phyloP scores from a whole-genome alignment of 2,329 filamentous ascomycete species.

The Calonectria ilicicola region DNA sequence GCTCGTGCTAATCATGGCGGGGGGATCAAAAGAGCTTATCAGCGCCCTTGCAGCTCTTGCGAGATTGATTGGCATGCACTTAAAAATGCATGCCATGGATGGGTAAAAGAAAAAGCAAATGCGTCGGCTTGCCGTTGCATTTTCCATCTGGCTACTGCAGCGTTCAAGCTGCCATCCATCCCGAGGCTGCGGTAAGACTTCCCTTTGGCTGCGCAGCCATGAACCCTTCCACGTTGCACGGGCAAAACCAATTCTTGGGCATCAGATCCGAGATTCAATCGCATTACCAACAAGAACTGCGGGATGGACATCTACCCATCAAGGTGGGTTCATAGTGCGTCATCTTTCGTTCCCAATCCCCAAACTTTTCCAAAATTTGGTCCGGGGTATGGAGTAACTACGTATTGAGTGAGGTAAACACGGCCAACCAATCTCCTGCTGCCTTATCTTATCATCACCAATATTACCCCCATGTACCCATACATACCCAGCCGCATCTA shows the following conservation, averaged over 20 bases:
- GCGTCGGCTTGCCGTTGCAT: background rate
- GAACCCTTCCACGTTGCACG: background rate
- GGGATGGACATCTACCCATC: too few species aligned
- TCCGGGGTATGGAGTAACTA: too few species aligned
- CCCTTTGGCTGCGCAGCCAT: background rate
- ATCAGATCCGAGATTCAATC: background rate
- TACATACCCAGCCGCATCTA: too few species aligned
- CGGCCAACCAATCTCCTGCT: too few species aligned
- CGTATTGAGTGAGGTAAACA: too few species aligned
- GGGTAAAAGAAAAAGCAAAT: background rate
- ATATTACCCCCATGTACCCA: too few species aligned
- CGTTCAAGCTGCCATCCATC: background rate
- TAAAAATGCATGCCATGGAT: conserved; percentile 4
- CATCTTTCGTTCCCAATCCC: too few species aligned
- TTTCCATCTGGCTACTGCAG: background rate
- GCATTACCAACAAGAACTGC: background rate
- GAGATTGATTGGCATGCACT: conserved; percentile 15
- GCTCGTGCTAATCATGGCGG: background rate
- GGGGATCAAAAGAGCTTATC: conserved; percentile 24
- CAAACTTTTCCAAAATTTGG: too few species aligned
- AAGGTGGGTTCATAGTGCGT: too few species aligned
- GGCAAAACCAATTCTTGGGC: background rate
- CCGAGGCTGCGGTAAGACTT: background rate
- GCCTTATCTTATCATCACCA: too few species aligned
- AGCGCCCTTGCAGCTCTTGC: conserved; percentile 22